Percentiles rank a stretch among this genome's conserved stretches.
Evolutionary conservation across 768 basidiomycete genomes (phyloP).

Genomic region (Aureoboletus auriporus): DNA sequence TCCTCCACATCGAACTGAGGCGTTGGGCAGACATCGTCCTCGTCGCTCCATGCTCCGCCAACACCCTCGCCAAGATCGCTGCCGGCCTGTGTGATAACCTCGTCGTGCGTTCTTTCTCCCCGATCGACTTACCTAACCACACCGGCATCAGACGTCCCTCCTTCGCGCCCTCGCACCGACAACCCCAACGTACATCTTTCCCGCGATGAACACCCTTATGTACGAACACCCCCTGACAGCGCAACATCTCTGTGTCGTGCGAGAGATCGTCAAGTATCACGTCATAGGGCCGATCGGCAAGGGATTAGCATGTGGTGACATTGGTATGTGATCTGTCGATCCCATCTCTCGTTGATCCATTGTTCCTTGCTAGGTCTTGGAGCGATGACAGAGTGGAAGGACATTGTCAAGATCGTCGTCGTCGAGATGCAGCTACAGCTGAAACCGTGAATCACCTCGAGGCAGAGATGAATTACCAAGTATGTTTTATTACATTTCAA

Average conservation of each 20-base stretch:
- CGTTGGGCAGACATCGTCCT: constrained; percentile 96
- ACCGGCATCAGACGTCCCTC: constrained; percentile 82
- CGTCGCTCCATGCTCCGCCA: constrained; percentile 95
- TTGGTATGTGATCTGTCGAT: constrained; percentile 49
- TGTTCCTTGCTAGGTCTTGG: constrained; percentile 60
- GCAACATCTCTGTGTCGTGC: constrained; percentile 72
- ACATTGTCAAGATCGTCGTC: constrained; percentile 75
- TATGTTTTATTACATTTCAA: too few species aligned
- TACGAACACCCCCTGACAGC: constrained; percentile 90
- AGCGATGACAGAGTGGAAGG: constrained; percentile 96
- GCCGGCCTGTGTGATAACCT: constrained; percentile 89
- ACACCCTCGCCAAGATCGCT: constrained; percentile 91
- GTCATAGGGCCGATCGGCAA: constrained; percentile 89
- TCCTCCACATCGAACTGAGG: constrained; percentile 92
- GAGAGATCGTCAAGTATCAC: constrained; percentile 72
- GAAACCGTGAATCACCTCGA: too few species aligned
- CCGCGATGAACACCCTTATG: constrained; percentile 99
- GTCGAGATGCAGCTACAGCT: constrained; percentile 39
- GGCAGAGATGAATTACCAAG: too few species aligned
- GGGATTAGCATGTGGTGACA: constrained; percentile 84
- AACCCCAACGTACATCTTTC: constrained; percentile 88
- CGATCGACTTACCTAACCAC: too few species aligned
- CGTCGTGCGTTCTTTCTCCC: constrained; percentile 39
- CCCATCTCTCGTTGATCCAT: neutral
- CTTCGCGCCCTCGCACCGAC: constrained; percentile 79